Evolutionary conservation across 2,329 filamentous ascomycete genomes (phyloP), one percentile per base, ranked within the genome.

Genomic region (Penicillium sp.): DNA sequence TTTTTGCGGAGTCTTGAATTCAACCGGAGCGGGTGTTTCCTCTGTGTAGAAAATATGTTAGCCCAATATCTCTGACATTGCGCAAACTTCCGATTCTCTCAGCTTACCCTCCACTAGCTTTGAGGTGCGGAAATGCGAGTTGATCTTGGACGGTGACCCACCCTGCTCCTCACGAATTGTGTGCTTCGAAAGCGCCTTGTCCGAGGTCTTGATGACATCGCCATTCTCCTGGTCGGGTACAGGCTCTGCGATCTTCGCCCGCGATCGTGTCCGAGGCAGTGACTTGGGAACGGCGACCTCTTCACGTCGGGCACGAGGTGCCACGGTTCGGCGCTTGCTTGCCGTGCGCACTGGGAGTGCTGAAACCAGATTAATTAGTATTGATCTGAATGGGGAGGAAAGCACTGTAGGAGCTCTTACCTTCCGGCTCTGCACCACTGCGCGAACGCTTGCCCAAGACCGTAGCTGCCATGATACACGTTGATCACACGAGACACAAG

Each of bases 1-100:
- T 15, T 86, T 86, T 51, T 81, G 78, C 45, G 82, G 78, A 56
- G 80, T 80, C 70, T 81, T 81, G 63, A 82, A 76, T 61, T 76
- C 72, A n/a, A 68, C 74, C 44, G 72, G 78, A 58, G 73, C 76
- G 33, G 72, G 60, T 57, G 79, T 80, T 66, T 82, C 80, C 79
- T 85, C 72, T 82, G 76, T 56, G 62, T 62, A 35, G 44, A 24
- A 17, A 15, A 9, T 37, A 1, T 33, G 19, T 58, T 58, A 59
- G 38, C 56, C 12, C 24, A 42, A 7, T 5, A 15, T 24, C 17
- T 10, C 13, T 8, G n/a, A 35, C 17, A 8, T 54, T 49, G 13
- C 33, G 13, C 37, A 40, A 22, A 19, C 9, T 28, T 49, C 45
- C 35, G 22, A 19, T 19, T 47, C 28, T 58, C 37, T 55, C 26